Base-by-base conservation (phyloP, 495 filamentous ascomycete genomes). In the Penicillium soppii region DNA sequence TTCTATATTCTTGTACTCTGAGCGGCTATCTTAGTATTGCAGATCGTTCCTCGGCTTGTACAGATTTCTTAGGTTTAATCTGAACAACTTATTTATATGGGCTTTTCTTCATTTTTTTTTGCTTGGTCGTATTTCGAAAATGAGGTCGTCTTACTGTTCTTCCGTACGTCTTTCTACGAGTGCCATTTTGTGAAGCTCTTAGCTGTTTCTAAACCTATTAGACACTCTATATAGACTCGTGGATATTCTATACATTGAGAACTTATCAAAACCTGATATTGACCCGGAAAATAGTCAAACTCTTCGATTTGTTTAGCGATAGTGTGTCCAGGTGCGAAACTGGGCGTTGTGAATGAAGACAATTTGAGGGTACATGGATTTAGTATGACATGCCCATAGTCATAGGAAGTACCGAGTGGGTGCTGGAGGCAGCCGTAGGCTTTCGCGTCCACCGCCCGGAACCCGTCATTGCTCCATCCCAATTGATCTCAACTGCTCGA, bases 361-460 rank as follows among this genome's bases (percentile, higher is more conserved):
- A 30, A 25, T 19, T 27, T 33, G n/a, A 35, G 38, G 43, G 50
- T 53, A 53, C 50, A 47, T 29, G 3, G 0, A 42, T 2, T 49
- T 49, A 49, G 12, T 49, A 49, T 41, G 46, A 29, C 15, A 12
- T 8, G 1, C 8, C 36, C 46, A 49, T 49, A 49, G 19, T 41
- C 1, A 25, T 29, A 25, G 17, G 10, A 39, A 23, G 52, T 56
- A 53, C 55, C 52, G 51, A 40, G 50, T 41, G 40, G 53, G 6
- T 45, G 53, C 50, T 54, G 47, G 43, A 66, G 62, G 62, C 62
- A 66, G 47, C 62, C 52, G 59, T 33, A 42, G 30, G 59, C 59
- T 62, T 54, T 65, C 62, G 62, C 57, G 62, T 63, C 61, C 62
- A 65, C 62, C 62, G 59, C 62, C 62, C 56, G 58, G 36, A 56